Conservation (phyloP, 495 filamentous ascomycete species). For the Choiromyces venosus region DNA sequence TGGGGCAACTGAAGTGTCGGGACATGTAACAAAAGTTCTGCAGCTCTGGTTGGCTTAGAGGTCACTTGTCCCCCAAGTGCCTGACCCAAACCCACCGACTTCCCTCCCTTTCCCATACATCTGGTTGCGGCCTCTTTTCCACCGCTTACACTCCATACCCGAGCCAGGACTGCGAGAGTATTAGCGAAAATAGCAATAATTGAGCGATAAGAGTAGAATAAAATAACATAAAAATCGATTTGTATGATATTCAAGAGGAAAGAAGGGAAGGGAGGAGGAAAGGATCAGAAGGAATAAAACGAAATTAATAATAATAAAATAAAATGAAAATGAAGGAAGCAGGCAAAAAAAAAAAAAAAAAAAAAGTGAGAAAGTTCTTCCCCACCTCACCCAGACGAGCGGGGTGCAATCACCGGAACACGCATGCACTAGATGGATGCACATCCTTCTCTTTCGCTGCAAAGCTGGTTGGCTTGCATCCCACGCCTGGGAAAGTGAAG, state of each 20-base stretch:
- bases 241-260: constrained; percentile 1
- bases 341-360: background rate
- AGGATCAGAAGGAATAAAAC: constrained; percentile 10
- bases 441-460: constrained; percentile 25
- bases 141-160: constrained; percentile 22
- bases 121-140: constrained; percentile 32
- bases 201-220: background rate
- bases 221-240: background rate
- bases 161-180: constrained; percentile 2
- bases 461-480: constrained; percentile 20
- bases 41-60: constrained; percentile 28
- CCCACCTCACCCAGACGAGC: constrained; percentile 25
- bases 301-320: constrained; percentile 3
- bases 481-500: constrained; percentile 12
- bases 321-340: constrained; percentile 12
- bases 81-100: constrained; percentile 22
- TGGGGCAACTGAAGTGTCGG: constrained; percentile 29
- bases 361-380: constrained; percentile 15
- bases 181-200: background rate
- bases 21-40: constrained; percentile 34
- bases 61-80: constrained; percentile 22
- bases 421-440: constrained; percentile 31
- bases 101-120: constrained; percentile 30
- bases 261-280: constrained; percentile 13
- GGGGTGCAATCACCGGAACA: constrained; percentile 31